Evolutionary conservation across 768 basidiomycete species (phyloP), one percentile per base, ranked within the genome.

Genomic region (Vararia minispora): DNA sequence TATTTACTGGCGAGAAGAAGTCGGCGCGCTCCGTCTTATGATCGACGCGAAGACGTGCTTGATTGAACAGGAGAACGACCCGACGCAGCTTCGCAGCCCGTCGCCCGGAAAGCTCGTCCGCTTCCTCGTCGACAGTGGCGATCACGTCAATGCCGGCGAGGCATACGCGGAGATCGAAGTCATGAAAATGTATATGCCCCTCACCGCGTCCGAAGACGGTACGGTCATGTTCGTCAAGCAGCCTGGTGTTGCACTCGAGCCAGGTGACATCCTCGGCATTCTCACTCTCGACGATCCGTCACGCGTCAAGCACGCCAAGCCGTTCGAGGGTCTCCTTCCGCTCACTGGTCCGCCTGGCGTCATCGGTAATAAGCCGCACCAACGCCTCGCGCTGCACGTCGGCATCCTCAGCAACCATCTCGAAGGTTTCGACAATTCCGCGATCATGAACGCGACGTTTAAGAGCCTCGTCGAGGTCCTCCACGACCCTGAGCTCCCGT

Each of bases 171-270:
- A 99, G 56, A 97, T 99, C 31, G 95, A 98, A 72, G 86, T 89
- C 44, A 92, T 95, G 90, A 97, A 99, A 68, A 99, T 98, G 95
- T 95, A 95, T 61, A 95, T 99, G 94, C 91, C 91, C 3, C 75
- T 99, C 39, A 78, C 88, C 39, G 90, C 91, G 5, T 74, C 83
- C 3, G 95, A 99, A 58, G 89, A 94, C 57, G 95, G 95, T 52
- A 71, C 81, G 32, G 80, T 92, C 13, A 91, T 94, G 52, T 77
- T 98, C 52, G 88, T 98, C 61, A 99, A 98, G 63, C 95, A 99
- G 58, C 88, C 95, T 40, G 95, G 95, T 52, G 88, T 92, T 54
- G 91, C 88, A 47, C 74, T 99, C 39, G 88, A 94, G 46, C 89
- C 92, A 10, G 95, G 95, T 18, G 95, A 97, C 58, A 91, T 99